These are phyloP conservation scores for Zelonia costaricensis DNA, from an alignment of 208 protist genomes.

Conservation along the genomic window DNA sequence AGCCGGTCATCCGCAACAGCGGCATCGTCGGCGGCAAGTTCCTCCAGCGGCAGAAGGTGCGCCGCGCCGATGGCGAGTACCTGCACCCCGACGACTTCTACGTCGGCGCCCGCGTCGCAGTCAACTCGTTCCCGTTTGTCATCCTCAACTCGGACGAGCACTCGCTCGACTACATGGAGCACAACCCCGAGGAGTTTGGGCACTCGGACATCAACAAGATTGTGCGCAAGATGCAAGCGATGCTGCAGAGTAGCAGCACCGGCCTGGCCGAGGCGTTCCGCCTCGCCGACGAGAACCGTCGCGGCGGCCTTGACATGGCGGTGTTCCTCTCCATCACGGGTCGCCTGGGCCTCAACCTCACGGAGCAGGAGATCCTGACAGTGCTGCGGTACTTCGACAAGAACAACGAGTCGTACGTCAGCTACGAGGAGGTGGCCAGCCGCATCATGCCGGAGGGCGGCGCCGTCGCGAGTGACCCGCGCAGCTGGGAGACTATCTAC, in stretches of 20 bases:
- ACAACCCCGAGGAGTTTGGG: constrained; percentile 76
- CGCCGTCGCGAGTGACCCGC: constrained; percentile 60
- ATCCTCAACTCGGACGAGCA: constrained; percentile 87
- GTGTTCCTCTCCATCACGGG: constrained; percentile 80
- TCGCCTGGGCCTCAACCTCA: constrained; percentile 67
- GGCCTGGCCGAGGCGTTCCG: constrained; percentile 85
- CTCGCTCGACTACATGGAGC: constrained; percentile 94
- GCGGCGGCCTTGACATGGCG: constrained; percentile 68
- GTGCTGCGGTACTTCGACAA: constrained; percentile 93
- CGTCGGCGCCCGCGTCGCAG: constrained; percentile 75
- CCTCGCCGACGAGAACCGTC: constrained; percentile 58
- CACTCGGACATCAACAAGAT: constrained; percentile 89
- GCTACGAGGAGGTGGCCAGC: constrained; percentile 85
- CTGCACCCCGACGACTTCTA: constrained; percentile 86
- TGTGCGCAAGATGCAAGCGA: constrained; percentile 87
- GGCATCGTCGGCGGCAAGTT: constrained; percentile 95
- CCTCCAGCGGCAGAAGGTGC: constrained; percentile 83
- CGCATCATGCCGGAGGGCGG: constrained; percentile 79
- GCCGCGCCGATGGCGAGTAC: constrained; percentile 52
- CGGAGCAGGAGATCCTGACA: constrained; percentile 91
- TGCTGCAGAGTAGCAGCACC: constrained; percentile 76
- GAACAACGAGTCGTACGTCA: constrained; percentile 89
- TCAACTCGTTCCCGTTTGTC: constrained; percentile 86
- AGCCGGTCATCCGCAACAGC: constrained; percentile 92
- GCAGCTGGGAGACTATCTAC: constrained; percentile 76